Conservation (phyloP, 768 basidiomycete genomes). For the Pleurotus ostreatus region DNA sequence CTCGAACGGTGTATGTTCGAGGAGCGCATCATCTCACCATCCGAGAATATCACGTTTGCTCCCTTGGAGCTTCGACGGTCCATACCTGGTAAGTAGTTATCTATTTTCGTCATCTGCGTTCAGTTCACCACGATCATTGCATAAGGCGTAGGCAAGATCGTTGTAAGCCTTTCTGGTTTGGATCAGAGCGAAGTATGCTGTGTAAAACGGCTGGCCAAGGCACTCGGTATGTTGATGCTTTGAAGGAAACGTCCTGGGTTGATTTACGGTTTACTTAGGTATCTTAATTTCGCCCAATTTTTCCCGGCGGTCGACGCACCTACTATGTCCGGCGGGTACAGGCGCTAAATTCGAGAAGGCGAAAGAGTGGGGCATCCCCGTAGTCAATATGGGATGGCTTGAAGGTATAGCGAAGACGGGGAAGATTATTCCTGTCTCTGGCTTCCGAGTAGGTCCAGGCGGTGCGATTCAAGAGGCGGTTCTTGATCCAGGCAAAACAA, state of each 20-base stretch:
- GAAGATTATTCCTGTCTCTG: constrained; percentile 30
- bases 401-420: constrained; percentile 53
- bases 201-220: constrained; percentile 61
- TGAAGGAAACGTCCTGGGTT: not conserved
- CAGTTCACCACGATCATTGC: not conserved
- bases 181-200: constrained; percentile 66
- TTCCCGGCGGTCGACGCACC: constrained; percentile 69
- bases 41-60: constrained; percentile 66
- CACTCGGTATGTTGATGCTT: constrained; percentile 47
- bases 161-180: constrained; percentile 72
- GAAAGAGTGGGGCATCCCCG: constrained; percentile 69
- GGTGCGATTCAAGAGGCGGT: constrained; percentile 7
- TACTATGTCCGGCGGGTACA: constrained; percentile 67
- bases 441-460: constrained; percentile 18
- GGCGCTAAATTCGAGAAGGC: constrained; percentile 82
- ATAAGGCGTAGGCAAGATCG: constrained; percentile 56
- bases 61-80: constrained; percentile 62
- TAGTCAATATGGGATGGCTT: constrained; percentile 73
- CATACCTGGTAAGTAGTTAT: constrained; percentile 42
- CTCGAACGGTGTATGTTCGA: constrained; percentile 81
- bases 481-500: not conserved
- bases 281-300: constrained; percentile 53
- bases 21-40: constrained; percentile 61
- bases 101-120: not conserved
- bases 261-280: constrained; percentile 30